A percentile compares a stretch with the other conserved stretches of the same genome.
Evolutionary conservation across 805 yeast species (phyloP).

Genomic region (Clavispora santaluciae): DNA sequence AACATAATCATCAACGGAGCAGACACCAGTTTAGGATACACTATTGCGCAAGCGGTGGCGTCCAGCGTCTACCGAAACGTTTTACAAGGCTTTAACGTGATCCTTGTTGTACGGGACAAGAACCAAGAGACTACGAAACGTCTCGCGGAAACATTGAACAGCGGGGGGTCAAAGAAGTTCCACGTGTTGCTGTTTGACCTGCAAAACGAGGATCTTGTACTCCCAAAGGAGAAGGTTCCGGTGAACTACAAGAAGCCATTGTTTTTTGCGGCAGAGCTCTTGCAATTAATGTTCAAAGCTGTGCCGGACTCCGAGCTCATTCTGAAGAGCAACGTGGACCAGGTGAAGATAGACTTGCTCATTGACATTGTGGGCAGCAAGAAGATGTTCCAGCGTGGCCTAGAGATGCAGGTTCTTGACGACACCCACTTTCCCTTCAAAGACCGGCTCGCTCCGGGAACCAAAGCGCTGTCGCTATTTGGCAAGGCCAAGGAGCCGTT

Average conservation of each 20-base stretch:
- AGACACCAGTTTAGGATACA: constrained; percentile 35
- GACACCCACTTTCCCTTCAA: constrained; percentile 26
- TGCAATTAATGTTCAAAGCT: constrained; percentile 27
- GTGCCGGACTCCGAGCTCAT: constrained; percentile 19
- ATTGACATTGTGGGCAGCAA: constrained; percentile 39
- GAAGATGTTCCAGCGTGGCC: constrained; percentile 28
- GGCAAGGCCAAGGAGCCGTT: constrained; percentile 29
- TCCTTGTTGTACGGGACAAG: constrained; percentile 27
- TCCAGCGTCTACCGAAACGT: constrained; percentile 22
- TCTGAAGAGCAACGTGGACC: constrained; percentile 16
- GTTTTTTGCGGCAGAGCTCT: constrained; percentile 33
- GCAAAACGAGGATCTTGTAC: constrained; percentile 28
- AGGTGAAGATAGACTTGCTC: constrained; percentile 31
- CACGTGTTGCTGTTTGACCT: constrained; percentile 30
- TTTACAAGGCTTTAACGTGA: constrained; percentile 23
- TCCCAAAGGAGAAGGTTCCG: constrained; percentile 32
- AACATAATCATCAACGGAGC: constrained; percentile 40
- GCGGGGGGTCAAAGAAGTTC: constrained; percentile 18
- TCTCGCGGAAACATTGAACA: constrained; percentile 16
- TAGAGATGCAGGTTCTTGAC: constrained; percentile 27
- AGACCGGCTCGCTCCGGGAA: constrained; percentile 10
- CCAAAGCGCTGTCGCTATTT: constrained; percentile 15
- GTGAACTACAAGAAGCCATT: constrained; percentile 34
- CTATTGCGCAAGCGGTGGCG: constrained; percentile 29
- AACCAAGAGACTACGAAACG: constrained; percentile 16